Evolutionary conservation across 176 grass and related monocot species (phyloP), one percentile per base, ranked within the genome.

Genomic region (Eleusine coracana): DNA sequence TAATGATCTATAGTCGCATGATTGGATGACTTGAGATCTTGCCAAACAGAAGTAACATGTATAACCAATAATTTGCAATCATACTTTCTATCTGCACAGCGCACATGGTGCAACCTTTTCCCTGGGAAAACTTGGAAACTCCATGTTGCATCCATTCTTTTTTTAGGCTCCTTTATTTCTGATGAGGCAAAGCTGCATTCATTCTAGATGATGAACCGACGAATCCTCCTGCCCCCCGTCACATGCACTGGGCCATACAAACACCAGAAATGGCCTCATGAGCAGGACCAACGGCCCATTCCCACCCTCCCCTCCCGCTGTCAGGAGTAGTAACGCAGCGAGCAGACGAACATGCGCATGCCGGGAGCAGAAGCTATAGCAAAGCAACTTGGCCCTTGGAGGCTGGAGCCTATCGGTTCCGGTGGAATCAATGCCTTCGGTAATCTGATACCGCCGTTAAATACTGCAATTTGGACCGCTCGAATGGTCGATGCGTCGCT

Each of bases 281-380:
- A 25, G 63, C 52, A 74, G 29, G 71, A 51, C 20, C 49, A 74
- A 70, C 38, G 48, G 42, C 39, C 54, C 50, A 62, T 62, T 8
- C 83, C 7, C 23, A 34, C 16, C 23, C 20, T 78, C 15, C 20
- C 37, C 29, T 25, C 14, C 42, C 44, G 63, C 77, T 81, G 55
- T 70, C 78, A 29, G 49, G 23, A 76, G 77, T 23, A 85, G 77
- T 89, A 85, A 82, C 59, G 78, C 67, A 75, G 59, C 88, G 29
- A 59, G 29, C 78, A 66, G 56, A 42, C n/a, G 68, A 80, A 84
- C 87, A 41, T 75, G 87, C 61, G 11, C 66, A 48, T 89, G 65
- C 78, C 75, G 61, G 69, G 21, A 59, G 56, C 20, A 17, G 49
- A 68, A 36, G 58, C 73, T 17, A 17, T 40, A 7, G 63, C 74